Base-by-base conservation (phyloP, 192 early-diverging fungal genomes). In the Lunasporangiospora selenospora region DNA sequence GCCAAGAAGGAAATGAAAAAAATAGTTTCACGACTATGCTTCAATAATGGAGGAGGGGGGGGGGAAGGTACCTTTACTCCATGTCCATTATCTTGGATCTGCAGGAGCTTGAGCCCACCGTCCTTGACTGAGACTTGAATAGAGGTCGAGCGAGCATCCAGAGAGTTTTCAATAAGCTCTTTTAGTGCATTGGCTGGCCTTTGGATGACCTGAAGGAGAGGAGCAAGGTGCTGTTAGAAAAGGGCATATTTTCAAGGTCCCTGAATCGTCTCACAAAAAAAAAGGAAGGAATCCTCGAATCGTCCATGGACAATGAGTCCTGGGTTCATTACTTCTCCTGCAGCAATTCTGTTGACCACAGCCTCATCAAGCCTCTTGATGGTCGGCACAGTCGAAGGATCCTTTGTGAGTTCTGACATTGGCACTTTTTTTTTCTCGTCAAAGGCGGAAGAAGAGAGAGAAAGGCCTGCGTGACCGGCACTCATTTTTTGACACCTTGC, bases 151-250 rank as follows among this genome's bases (percentile, higher is more conserved):
- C 91, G 90, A 11, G 98, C 96, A 77, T 99, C 98, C 26, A 99
- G 80, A 6, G 91, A 90, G 75, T 99, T 99, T 59, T 99, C 98
- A 33, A 99, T 83, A 23, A 99, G 83, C 71, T 99, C 98, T 63
- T 99, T 99, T 21, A 98, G 75, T 16, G 95, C 96, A 71, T 99
- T 98, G 4, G 94, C 87, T 16, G 98, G 95, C 16, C 96, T 81
- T 53, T 96, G 92, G 52, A 99, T 98, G 39, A 99, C 93, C 90
- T 95, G 64, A n/a, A n/a, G n/a, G n/a, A n/a, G n/a, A n/a, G n/a
- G n/a, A n/a, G n/a, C n/a, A n/a, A n/a, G n/a, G n/a, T n/a, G n/a
- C n/a, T n/a, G n/a, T n/a, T n/a, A n/a, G n/a, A n/a, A n/a, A n/a
- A n/a, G n/a, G n/a, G n/a, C n/a, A n/a, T n/a, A n/a, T n/a, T n/a